These are phyloP conservation scores for Coemansia sp. DNA, from an alignment of 192 early-diverging fungal genomes.

Conservation along the genomic window DNA sequence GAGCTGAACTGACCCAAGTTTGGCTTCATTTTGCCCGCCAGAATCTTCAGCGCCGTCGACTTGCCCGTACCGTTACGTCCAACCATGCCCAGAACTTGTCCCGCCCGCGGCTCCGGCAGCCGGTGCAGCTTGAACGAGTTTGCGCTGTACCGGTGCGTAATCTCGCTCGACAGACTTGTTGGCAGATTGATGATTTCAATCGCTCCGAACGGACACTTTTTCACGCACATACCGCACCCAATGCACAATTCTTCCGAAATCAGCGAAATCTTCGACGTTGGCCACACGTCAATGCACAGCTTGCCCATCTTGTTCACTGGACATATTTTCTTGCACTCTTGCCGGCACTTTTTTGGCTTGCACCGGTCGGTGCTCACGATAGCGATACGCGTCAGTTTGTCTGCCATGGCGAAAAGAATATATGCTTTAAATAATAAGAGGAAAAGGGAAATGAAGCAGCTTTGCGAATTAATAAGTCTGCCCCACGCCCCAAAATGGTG, in stretches of 20 bases:
- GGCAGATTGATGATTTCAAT: conserved; percentile 97
- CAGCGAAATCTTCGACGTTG: conserved; percentile 84
- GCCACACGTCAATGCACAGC: conserved; percentile 90
- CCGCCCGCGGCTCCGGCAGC: conserved; percentile 91
- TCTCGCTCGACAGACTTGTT: conserved; percentile 90
- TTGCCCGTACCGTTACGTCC: conserved; percentile 98
- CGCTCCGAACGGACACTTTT: conserved; percentile 97
- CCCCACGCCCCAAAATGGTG: not conserved
- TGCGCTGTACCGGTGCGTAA: conserved; percentile 93
- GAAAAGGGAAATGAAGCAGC: conserved; percentile 1
- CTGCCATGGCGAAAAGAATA: conserved; percentile 61
- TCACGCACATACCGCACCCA: conserved; percentile 97
- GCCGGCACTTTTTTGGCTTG: conserved; percentile 98
- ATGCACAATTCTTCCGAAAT: conserved; percentile 97
- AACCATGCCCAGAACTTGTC: conserved; percentile 95
- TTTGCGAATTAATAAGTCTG: not conserved
- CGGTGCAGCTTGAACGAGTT: conserved; percentile 99
- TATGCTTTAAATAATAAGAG: conserved; percentile 1
- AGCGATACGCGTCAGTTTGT: conserved; percentile 90
- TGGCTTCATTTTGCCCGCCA: conserved; percentile 92
- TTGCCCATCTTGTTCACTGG: conserved; percentile 97
- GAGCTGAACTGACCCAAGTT: conserved; percentile 85
- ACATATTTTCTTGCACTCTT: conserved; percentile 96
- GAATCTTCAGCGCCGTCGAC: conserved; percentile 91
- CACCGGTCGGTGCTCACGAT: conserved; percentile 95